Evolutionary conservation across 176 grass and related monocot species (phyloP).

Genomic region (Eleusine indica): DNA sequence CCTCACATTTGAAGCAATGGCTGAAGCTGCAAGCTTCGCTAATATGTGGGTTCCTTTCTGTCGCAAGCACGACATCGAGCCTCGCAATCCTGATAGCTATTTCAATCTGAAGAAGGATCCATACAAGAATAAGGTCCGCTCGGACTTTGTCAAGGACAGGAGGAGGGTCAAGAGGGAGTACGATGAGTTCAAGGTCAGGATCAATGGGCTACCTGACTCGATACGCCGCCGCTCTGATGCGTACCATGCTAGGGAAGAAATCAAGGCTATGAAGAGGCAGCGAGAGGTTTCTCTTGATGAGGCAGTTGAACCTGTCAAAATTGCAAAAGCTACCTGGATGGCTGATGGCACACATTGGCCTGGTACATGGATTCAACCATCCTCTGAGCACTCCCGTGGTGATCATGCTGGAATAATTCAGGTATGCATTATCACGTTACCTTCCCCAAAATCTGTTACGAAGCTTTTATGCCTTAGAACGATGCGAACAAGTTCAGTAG

Average conservation of each 20-base stretch:
- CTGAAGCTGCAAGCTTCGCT: slow-evolving; percentile 95
- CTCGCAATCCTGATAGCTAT: slow-evolving; percentile 95
- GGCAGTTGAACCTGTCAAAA: slow-evolving; percentile 67
- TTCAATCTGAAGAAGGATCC: slow-evolving; percentile 95
- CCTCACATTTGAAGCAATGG: slow-evolving; percentile 99
- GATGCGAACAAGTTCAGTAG: background rate
- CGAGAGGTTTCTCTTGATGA: slow-evolving; percentile 73
- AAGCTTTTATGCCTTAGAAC: background rate
- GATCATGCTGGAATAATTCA: slow-evolving; percentile 99
- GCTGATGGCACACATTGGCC: slow-evolving; percentile 98
- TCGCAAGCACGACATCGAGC: slow-evolving; percentile 88
- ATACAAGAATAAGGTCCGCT: slow-evolving; percentile 92
- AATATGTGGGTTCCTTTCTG: slow-evolving; percentile 98
- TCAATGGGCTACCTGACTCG: slow-evolving; percentile 80
- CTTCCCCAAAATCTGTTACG: background rate
- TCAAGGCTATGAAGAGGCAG: slow-evolving; percentile 93
- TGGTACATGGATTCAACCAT: slow-evolving; percentile 84
- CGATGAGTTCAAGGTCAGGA: slow-evolving; percentile 95
- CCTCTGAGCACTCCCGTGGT: slow-evolving; percentile 70
- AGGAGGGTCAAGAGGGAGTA: slow-evolving; percentile 96
- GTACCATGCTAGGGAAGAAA: slow-evolving; percentile 97
- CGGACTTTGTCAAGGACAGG: slow-evolving; percentile 96
- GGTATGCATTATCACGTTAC: slow-evolving; percentile 40
- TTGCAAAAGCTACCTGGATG: slow-evolving; percentile 99
- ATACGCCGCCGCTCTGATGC: slow-evolving; percentile 90